Evolutionary conservation across 768 basidiomycete genomes (phyloP), one percentile per base, ranked within the genome.

Genomic region (Gloeopeniophorella convolvens): DNA sequence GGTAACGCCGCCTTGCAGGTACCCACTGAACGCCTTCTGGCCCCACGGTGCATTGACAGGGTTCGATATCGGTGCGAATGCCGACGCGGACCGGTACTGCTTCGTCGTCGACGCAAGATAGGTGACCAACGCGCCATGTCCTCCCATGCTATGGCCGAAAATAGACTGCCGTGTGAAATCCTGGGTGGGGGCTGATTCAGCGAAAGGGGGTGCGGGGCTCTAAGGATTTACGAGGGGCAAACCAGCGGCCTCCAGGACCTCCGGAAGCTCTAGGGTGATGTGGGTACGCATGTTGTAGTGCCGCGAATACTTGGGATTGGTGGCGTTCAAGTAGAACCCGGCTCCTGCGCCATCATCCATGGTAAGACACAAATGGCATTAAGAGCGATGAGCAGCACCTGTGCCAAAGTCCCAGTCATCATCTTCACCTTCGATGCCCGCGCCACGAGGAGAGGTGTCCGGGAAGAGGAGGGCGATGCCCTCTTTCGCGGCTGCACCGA

Each of bases 61-160:
- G 67, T 97, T 97, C 43, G 83, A 73, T 46, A 89, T 82, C 1
- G 88, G 87, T 26, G 90, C 71, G 63, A 98, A 97, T 0, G 91
- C 95, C 5, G 91, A 94, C 6, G 79, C 88, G 16, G 92, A 95
- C 45, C 80, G 79, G 68, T 87, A 98, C 57, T 77, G 76, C 64
- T 80, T 81, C 6, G 70, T 70, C 50, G 77, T 72, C 24, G 89
- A 83, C 47, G 80, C 73, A 37, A 98, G 82, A 68, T 97, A 97
- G 32, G 97, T 68, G 13, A 87, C 86, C 23, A 99, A 76, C 11
- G 96, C 92, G 7, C 96, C 96, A 63, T 96, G 93, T 2, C 96
- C 96, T 50, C 89, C 91, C 96, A 98, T 99, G 37, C 89, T 92
- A 68, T 99, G 96, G 9, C 96, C 96, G 62, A 91, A 87, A 60